Percentiles rank a stretch among this genome's conserved stretches.
These are phyloP conservation scores for Leccinum boreale DNA, from an alignment of 768 basidiomycete species.

Conservation along the genomic window DNA sequence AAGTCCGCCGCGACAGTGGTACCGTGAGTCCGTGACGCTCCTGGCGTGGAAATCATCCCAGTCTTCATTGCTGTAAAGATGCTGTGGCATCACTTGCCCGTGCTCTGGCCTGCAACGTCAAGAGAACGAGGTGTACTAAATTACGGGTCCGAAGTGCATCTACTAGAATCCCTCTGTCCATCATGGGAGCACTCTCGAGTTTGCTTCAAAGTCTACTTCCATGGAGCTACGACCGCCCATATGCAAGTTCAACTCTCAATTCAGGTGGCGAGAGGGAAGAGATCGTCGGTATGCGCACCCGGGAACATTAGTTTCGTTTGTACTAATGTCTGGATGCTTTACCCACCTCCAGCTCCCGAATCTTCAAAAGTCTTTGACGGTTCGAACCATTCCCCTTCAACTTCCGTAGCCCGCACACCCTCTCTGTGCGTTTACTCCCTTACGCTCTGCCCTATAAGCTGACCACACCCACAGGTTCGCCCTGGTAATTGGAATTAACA, in stretches of 20 bases:
- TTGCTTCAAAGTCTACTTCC: not conserved
- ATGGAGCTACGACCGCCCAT: not conserved
- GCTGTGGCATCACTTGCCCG: not conserved
- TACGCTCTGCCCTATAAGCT: not conserved
- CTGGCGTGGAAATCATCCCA: too few relatives aligned
- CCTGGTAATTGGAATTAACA: slow-evolving; percentile 43
- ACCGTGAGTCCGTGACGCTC: too few relatives aligned
- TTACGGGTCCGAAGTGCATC: not conserved
- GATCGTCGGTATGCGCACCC: not conserved
- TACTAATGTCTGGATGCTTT: not conserved
- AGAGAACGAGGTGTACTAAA: not conserved
- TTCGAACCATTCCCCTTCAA: not conserved
- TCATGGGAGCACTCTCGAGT: not conserved
- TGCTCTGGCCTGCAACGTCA: not conserved
- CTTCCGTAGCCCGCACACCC: not conserved
- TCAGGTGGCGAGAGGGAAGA: not conserved
- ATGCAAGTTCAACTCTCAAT: not conserved
- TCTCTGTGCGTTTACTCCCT: not conserved
- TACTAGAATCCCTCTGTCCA: not conserved
- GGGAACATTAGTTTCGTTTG: not conserved
- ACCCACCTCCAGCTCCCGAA: not conserved
- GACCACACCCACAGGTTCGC: slow-evolving; percentile 24
- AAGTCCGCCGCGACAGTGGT: not conserved
- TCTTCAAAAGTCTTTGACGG: not conserved
- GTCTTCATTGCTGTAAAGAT: not conserved